Percentiles rank a stretch among this genome's conserved stretches.
phyloP scores from a whole-genome alignment of 768 basidiomycete genomes.

The Peribolospora kevripleyi region DNA sequence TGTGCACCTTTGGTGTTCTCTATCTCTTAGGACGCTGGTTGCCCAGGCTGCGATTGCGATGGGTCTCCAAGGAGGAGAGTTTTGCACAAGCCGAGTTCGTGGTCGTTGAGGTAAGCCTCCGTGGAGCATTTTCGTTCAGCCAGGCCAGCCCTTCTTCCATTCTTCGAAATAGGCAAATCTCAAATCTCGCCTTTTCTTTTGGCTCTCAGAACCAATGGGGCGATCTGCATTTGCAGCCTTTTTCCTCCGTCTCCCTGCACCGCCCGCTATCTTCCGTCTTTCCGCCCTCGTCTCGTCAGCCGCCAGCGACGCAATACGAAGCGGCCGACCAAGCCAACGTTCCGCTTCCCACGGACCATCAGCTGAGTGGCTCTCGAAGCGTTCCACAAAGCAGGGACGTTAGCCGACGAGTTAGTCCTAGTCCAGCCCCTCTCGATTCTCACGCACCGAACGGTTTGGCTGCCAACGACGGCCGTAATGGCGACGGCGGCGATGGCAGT shows the following conservation, averaged over 20 bases:
- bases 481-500: background rate
- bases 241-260: slow-evolving; percentile 19
- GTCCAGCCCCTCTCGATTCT: background rate
- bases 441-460: background rate
- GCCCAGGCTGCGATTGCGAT: slow-evolving; percentile 69
- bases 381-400: too few species aligned
- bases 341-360: background rate
- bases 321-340: slow-evolving; percentile 3
- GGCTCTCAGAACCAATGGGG: slow-evolving; percentile 13
- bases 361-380: background rate
- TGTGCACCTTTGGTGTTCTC: slow-evolving; percentile 44
- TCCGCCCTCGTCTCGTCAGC: slow-evolving; percentile 19
- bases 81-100: slow-evolving; percentile 46
- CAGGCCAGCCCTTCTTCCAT: background rate
- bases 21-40: slow-evolving; percentile 80
- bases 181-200: background rate
- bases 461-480: background rate
- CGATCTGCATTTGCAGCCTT: background rate
- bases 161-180: background rate
- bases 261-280: slow-evolving; percentile 64
- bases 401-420: too few species aligned
- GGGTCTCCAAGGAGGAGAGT: slow-evolving; percentile 56
- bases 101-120: slow-evolving; percentile 54
- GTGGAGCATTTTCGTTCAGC: too few species aligned
- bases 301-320: slow-evolving; percentile 14